phyloP scores from a whole-genome alignment of 129 eudicot genomes.

The Erigeron canadensis region DNA sequence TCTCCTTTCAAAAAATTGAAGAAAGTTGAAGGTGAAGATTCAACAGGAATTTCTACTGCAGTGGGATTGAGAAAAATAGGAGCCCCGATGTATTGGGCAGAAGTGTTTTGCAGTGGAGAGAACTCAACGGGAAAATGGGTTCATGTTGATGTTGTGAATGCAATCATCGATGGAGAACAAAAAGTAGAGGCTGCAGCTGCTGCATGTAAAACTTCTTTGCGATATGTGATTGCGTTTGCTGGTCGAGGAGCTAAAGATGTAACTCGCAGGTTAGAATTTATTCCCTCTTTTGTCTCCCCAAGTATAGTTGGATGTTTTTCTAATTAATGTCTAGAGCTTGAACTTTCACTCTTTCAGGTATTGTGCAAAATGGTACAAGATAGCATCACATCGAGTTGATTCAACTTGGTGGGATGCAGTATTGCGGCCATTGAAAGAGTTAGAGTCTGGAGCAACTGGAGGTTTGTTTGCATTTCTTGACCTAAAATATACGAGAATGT shows the following conservation, averaged over 20 bases:
- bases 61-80: constrained; percentile 83
- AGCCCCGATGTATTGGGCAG: constrained; percentile 92
- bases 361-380: constrained; percentile 88
- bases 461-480: constrained; percentile 38
- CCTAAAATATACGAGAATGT: constrained; percentile 20
- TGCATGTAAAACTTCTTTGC: constrained; percentile 77
- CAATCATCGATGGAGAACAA: constrained; percentile 77
- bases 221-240: constrained; percentile 96
- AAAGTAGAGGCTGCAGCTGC: constrained; percentile 90
- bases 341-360: constrained; percentile 71
- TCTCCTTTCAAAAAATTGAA: constrained; percentile 47
- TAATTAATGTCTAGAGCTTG: constrained; percentile 1
- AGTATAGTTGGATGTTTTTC: background rate
- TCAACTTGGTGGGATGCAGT: constrained; percentile 87
- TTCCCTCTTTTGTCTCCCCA: background rate
- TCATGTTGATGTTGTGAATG: constrained; percentile 85
- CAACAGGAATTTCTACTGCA: constrained; percentile 68
- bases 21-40: constrained; percentile 42
- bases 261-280: constrained; percentile 75
- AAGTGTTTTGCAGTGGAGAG: constrained; percentile 73
- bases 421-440: constrained; percentile 66
- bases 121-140: constrained; percentile 92
- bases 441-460: constrained; percentile 67
- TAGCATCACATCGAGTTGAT: constrained; percentile 73
- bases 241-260: constrained; percentile 96